Evolutionary conservation across 2,329 filamentous ascomycete species (phyloP), one percentile per base, ranked within the genome.

Genomic region (Arthrobotrys megalospora): DNA sequence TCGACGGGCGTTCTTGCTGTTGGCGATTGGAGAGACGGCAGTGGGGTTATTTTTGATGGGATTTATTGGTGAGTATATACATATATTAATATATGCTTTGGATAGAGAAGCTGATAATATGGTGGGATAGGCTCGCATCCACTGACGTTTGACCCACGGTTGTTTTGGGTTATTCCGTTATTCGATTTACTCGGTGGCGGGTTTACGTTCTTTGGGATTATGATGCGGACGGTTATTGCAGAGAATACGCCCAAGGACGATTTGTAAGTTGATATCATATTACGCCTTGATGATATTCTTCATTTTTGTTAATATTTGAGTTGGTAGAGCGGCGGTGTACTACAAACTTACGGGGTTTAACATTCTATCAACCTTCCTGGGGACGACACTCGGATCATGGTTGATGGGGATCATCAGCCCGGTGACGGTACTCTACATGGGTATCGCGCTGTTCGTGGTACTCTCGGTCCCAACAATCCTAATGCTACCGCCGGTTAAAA

Each of bases 231-330:
- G 19, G 53, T 72, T 8, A 78, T 78, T 24, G 75, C 75, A 21
- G 75, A 78, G 52, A 78, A 78, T 43, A 62, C 63, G 53, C 67
- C 75, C 2, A 78, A 78, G 38, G 67, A 78, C 28, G 75, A 78
- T 7, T 28, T 78, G 75, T 78, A 47, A 78, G 75, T 55, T 47
- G 36, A 58, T 47, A 36, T 66, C n/a, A n/a, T n/a, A n/a, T n/a
- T n/a, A n/a, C n/a, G n/a, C n/a, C n/a, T n/a, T n/a, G n/a, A n/a
- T n/a, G n/a, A n/a, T n/a, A n/a, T n/a, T n/a, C n/a, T n/a, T n/a
- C n/a, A n/a, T n/a, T n/a, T n/a, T n/a, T n/a, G n/a, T 55, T 47
- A 47, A 58, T 47, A 36, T 66, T 19, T 14, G 43, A n/a, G n/a
- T n/a, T n/a, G 21, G 21, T 53, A 78, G 75, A 55, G 75, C 43